Conservation (phyloP, 2,329 filamentous ascomycete genomes). For the Ramularia collo-cygni region DNA sequence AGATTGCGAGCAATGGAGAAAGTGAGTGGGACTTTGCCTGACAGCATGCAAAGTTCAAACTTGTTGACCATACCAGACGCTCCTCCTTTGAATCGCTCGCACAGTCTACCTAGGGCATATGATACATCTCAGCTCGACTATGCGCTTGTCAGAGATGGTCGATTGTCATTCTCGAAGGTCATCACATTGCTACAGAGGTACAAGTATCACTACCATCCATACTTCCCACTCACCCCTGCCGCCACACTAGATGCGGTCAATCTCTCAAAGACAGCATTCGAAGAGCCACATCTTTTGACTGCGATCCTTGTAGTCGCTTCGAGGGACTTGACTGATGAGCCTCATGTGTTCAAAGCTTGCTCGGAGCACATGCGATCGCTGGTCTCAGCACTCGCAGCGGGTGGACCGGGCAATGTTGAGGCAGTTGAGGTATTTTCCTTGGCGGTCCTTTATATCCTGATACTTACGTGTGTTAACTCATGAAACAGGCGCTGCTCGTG, state of each 20-base stretch:
- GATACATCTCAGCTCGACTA: slow-evolving; percentile 33
- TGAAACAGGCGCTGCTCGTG: slow-evolving; percentile 52
- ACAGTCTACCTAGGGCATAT: neutral
- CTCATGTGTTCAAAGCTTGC: slow-evolving; percentile 58
- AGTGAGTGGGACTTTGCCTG: no score
- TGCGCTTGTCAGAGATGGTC: slow-evolving; percentile 36
- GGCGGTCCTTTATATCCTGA: no score
- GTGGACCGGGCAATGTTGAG: slow-evolving; percentile 60
- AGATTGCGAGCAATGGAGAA: slow-evolving; percentile 36
- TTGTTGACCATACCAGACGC: neutral
- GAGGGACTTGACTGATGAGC: slow-evolving; percentile 60
- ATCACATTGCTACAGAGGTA: slow-evolving; percentile 52
- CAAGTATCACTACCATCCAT: slow-evolving; percentile 60
- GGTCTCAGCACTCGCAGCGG: slow-evolving; percentile 60
- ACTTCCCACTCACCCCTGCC: slow-evolving; percentile 60
- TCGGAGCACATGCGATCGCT: slow-evolving; percentile 64
- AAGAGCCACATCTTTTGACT: slow-evolving; percentile 61
- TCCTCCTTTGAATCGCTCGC: neutral
- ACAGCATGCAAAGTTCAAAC: no score
- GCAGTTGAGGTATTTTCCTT: slow-evolving; percentile 49
- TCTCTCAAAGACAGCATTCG: slow-evolving; percentile 50
- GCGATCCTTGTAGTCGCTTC: slow-evolving; percentile 65
- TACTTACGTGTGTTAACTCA: no score
- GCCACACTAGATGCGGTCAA: slow-evolving; percentile 50
- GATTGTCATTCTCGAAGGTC: slow-evolving; percentile 41